These are phyloP conservation scores for Botrytis aclada DNA, from an alignment of 2,329 filamentous ascomycete genomes.

Conservation along the genomic window DNA sequence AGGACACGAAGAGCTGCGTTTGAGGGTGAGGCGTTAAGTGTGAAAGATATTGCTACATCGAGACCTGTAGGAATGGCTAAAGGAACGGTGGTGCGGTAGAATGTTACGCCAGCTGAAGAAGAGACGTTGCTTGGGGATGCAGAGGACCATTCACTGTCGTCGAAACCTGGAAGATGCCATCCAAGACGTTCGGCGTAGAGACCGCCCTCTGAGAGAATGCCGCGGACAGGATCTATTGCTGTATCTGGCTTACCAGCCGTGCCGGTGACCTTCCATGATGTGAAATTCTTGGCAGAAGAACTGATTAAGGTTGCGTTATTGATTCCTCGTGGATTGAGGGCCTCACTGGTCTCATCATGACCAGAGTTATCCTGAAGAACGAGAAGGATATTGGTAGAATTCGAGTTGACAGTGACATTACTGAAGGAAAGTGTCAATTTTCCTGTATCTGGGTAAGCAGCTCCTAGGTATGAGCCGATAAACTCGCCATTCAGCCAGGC, in stretches of 20 bases:
- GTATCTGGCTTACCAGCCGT: conserved; percentile 46
- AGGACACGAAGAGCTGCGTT: conserved; percentile 49
- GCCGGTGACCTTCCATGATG: conserved; percentile 55
- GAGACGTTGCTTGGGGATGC: conserved; percentile 37
- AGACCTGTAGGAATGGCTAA: conserved; percentile 50
- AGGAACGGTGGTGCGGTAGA: conserved; percentile 52
- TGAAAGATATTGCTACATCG: conserved; percentile 56
- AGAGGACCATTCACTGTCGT: conserved; percentile 45
- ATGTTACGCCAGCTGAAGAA: conserved; percentile 51
- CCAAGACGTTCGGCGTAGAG: conserved; percentile 56
- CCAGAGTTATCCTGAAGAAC: conserved; percentile 58
- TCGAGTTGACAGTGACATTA: conserved; percentile 43
- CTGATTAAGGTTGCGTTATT: conserved; percentile 49
- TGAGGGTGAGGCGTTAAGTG: conserved; percentile 45
- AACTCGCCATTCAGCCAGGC: conserved; percentile 51
- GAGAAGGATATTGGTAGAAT: conserved; percentile 46
- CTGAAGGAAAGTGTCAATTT: conserved; percentile 32
- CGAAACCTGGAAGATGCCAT: conserved; percentile 55
- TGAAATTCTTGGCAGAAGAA: conserved; percentile 11
- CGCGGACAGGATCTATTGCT: conserved; percentile 52
- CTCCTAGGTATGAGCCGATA: conserved; percentile 49
- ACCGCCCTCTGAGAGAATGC: conserved; percentile 55
- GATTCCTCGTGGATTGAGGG: conserved; percentile 50
- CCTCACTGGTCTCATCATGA: conserved; percentile 51
- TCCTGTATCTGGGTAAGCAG: conserved; percentile 38